phyloP scores from a whole-genome alignment of 2,329 filamentous ascomycete species.

The Berkeleyomyces rouxiae region DNA sequence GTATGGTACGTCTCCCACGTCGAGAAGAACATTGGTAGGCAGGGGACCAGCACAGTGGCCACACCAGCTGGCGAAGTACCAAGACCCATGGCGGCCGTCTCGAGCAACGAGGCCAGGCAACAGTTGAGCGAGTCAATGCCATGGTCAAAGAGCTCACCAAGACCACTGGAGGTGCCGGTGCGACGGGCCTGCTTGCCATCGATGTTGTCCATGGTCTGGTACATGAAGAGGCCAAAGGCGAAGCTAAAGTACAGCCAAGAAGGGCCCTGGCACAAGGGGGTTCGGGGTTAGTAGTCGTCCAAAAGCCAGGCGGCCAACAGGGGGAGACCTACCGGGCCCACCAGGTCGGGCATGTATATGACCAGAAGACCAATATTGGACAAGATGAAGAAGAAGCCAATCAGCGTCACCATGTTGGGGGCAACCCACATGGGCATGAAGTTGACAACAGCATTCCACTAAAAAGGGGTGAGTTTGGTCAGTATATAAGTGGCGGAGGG shows the following conservation, averaged over 20 bases:
- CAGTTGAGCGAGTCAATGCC: slow-evolving; percentile 97
- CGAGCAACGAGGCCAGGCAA: slow-evolving; percentile 76
- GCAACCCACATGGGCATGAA: slow-evolving; percentile 89
- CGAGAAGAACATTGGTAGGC: slow-evolving; percentile 96
- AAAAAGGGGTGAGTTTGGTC: slow-evolving; percentile 14
- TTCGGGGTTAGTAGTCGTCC: slow-evolving; percentile 12
- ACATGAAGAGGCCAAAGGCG: slow-evolving; percentile 91
- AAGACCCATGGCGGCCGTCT: slow-evolving; percentile 84
- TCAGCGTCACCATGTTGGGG: slow-evolving; percentile 89
- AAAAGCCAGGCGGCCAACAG: neutral
- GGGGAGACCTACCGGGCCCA: slow-evolving; percentile 55
- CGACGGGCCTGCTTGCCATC: slow-evolving; percentile 94
- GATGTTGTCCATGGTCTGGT: slow-evolving; percentile 97
- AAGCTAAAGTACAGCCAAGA: slow-evolving; percentile 94
- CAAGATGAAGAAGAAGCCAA: slow-evolving; percentile 90
- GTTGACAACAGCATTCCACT: slow-evolving; percentile 97
- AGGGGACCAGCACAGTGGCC: slow-evolving; percentile 81
- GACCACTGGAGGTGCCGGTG: slow-evolving; percentile 83
- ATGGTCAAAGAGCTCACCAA: slow-evolving; percentile 96
- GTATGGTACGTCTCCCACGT: slow-evolving; percentile 99
- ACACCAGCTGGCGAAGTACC: slow-evolving; percentile 71
- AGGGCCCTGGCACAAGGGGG: slow-evolving; percentile 41
- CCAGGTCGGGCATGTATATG: slow-evolving; percentile 72
- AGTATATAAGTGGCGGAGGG: neutral
- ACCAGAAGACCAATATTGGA: slow-evolving; percentile 60